Evolutionary conservation across 2,329 filamentous ascomycete species (phyloP).

Genomic region (Arthrobotrys entomopaga): DNA sequence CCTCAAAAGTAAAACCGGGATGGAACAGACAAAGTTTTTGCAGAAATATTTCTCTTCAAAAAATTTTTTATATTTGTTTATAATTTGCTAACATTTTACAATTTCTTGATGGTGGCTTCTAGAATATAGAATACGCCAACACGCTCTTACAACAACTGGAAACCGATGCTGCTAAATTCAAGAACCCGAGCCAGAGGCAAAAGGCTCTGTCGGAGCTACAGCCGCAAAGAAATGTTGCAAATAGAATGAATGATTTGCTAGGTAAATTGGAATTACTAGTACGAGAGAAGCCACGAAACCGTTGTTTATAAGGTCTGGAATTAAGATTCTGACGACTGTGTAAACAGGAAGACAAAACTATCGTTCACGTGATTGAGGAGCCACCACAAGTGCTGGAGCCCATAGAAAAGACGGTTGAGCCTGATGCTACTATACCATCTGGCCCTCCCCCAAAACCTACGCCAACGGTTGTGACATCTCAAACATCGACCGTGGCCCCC

Average conservation of each 20-base stretch:
- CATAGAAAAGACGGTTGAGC: background rate
- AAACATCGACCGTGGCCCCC: background rate
- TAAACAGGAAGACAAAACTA: constrained; percentile 50
- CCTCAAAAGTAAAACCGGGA: too few species aligned
- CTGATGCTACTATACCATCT: background rate
- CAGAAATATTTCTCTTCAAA: too few species aligned
- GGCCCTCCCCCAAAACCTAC: background rate
- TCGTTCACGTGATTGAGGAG: constrained; percentile 44
- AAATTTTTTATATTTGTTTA: too few species aligned
- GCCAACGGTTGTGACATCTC: constrained; percentile 6
- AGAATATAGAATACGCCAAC: constrained; percentile 52
- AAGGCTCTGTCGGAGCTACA: constrained; percentile 38
- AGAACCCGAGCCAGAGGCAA: constrained; percentile 50
- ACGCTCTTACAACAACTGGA: constrained; percentile 42
- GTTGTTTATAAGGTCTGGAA: too few species aligned
- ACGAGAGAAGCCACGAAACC: background rate
- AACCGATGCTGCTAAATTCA: constrained; percentile 21
- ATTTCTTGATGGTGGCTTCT: constrained; percentile 8
- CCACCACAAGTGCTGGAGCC: constrained; percentile 11
- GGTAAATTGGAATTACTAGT: constrained; percentile 35
- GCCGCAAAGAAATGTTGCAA: constrained; percentile 31
- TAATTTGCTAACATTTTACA: too few species aligned
- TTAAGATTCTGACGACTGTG: too few species aligned
- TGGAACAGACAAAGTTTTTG: too few species aligned
- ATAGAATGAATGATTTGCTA: constrained; percentile 38